phyloP scores from a whole-genome alignment of 176 grass and related monocot genomes.

The Juncus effusus region DNA sequence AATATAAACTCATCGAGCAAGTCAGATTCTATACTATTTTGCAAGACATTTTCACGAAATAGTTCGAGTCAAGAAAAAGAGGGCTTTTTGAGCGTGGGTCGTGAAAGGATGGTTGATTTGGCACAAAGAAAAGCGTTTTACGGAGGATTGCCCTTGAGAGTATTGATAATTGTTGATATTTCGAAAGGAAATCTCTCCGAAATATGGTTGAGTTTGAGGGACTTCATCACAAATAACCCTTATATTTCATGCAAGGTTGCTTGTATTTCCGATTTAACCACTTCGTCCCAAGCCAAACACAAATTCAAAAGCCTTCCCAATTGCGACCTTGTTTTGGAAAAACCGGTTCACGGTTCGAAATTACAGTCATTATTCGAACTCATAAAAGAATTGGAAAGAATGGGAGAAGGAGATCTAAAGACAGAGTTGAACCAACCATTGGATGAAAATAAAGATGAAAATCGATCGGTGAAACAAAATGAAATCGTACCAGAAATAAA shows the following conservation, averaged over 20 bases:
- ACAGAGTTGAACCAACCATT: background rate
- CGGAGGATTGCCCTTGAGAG: constrained; percentile 13
- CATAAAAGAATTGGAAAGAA: constrained; percentile 29
- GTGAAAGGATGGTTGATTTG: constrained; percentile 34
- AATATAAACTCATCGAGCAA: constrained; percentile 2
- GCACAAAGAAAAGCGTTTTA: constrained; percentile 21
- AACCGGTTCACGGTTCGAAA: constrained; percentile 67
- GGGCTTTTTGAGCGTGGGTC: constrained; percentile 33
- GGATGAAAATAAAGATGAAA: background rate
- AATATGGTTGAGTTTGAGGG: constrained; percentile 20
- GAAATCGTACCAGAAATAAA: constrained; percentile 10
- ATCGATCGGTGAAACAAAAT: background rate
- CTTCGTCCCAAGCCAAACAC: constrained; percentile 21
- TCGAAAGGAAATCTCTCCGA: constrained; percentile 15
- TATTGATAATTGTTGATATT: constrained; percentile 51
- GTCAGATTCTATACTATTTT: constrained; percentile 17
- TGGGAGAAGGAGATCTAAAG: constrained; percentile 1
- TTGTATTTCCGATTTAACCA: constrained; percentile 32
- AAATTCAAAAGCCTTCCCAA: constrained; percentile 23
- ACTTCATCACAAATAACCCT: constrained; percentile 17
- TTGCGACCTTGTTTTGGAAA: constrained; percentile 44
- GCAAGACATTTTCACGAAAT: constrained; percentile 11
- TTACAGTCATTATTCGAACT: constrained; percentile 30
- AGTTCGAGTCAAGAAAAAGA: constrained; percentile 19
- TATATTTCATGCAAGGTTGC: constrained; percentile 42